phyloP scores from a whole-genome alignment of 257 asterid genomes.

The Capsicum rhomboideum region DNA sequence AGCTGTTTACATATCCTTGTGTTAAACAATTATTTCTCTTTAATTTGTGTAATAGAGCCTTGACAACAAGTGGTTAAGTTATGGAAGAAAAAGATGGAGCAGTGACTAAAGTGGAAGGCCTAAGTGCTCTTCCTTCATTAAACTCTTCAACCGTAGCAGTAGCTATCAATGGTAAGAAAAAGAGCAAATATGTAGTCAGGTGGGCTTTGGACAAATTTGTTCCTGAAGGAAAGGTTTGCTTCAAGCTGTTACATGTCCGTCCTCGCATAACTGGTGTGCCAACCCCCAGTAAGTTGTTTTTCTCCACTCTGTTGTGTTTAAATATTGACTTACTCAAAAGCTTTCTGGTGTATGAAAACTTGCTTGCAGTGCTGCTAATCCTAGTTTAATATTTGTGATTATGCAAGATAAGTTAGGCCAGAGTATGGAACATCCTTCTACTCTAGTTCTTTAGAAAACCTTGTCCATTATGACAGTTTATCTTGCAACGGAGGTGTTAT shows the following conservation, averaged over 20 bases:
- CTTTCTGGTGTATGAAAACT: background rate
- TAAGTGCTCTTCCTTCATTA: constrained; percentile 19
- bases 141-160: constrained; percentile 33
- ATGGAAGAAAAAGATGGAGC: background rate
- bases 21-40: background rate
- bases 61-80: background rate
- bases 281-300: constrained; percentile 66
- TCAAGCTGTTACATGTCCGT: constrained; percentile 63
- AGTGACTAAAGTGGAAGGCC: constrained; percentile 14
- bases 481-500: background rate
- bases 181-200: constrained; percentile 42
- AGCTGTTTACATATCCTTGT: background rate
- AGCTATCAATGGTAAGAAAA: constrained; percentile 55
- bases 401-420: too few relatives aligned
- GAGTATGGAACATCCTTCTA: background rate
- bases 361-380: background rate
- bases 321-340: background rate
- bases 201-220: constrained; percentile 95
- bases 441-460: background rate
- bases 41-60: background rate
- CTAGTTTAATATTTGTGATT: too few relatives aligned
- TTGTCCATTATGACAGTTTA: background rate
- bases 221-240: constrained; percentile 53
- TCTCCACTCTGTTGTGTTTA: background rate
- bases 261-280: constrained; percentile 52